Evolutionary conservation across 768 basidiomycete genomes (phyloP).

Genomic region (Pisolithus sp.): DNA sequence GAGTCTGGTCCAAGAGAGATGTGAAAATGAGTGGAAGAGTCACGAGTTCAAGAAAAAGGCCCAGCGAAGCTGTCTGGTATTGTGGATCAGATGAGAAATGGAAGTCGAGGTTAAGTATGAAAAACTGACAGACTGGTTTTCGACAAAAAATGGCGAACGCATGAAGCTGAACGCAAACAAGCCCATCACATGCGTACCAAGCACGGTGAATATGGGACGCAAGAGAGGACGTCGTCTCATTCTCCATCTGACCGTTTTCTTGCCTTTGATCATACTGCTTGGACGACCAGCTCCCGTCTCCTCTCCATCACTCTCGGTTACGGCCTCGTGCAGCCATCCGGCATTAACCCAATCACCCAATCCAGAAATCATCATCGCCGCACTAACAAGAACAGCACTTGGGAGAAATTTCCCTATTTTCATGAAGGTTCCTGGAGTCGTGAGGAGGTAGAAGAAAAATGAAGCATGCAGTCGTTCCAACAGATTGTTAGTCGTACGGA

Average conservation of each 20-base stretch:
- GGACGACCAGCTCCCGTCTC: constrained; percentile 2
- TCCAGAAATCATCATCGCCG: constrained; percentile 82
- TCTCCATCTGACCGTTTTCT: constrained; percentile 32
- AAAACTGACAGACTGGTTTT: constrained; percentile 35
- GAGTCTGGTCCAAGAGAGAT: constrained; percentile 18
- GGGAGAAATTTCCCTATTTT: constrained; percentile 91
- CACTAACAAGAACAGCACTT: constrained; percentile 75
- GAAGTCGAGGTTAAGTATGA: background rate
- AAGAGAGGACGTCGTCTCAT: constrained; percentile 50
- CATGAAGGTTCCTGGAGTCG: constrained; percentile 57
- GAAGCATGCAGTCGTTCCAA: constrained; percentile 95
- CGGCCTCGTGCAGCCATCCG: constrained; percentile 40
- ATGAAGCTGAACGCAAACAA: constrained; percentile 42
- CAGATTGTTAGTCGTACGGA: constrained; percentile 89
- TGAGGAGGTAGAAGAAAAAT: constrained; percentile 86
- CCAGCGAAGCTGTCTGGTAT: constrained; percentile 18
- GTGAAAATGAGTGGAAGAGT: constrained; percentile 30
- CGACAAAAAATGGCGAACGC: constrained; percentile 39
- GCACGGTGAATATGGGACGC: constrained; percentile 45
- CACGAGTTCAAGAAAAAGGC: constrained; percentile 26
- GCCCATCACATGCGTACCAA: constrained; percentile 52
- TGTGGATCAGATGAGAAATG: background rate
- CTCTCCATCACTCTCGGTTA: constrained; percentile 2
- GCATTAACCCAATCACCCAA: constrained; percentile 65
- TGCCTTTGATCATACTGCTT: constrained; percentile 11